Percentiles rank a stretch among this genome's conserved stretches.
These are phyloP conservation scores for Falciphora oryzae DNA, from an alignment of 2,329 filamentous ascomycete genomes.

Conservation along the genomic window DNA sequence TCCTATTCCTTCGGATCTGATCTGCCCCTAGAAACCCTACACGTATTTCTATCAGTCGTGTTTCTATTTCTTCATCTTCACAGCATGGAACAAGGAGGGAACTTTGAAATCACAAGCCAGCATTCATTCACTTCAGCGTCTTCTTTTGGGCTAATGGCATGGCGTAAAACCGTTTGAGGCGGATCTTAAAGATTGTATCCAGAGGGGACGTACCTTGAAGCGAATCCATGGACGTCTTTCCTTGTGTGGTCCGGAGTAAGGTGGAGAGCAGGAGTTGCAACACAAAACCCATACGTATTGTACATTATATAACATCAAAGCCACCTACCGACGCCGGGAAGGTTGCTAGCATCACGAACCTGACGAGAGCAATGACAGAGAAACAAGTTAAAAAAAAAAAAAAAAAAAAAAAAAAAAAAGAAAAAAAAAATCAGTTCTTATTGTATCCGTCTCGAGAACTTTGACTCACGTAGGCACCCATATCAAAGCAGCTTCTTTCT, in stretches of 20 bases:
- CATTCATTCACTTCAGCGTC: not conserved
- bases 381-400: not conserved
- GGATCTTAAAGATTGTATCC: not conserved
- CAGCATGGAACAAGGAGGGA: not conserved
- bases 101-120: not conserved
- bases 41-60: too few relatives aligned
- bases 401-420: not conserved
- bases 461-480: not conserved
- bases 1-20: conserved; percentile 18
- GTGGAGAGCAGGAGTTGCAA: not conserved
- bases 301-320: not conserved
- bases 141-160: not conserved
- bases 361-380: not conserved
- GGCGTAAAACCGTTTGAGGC: not conserved
- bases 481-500: too few relatives aligned
- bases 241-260: not conserved
- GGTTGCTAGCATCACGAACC: not conserved
- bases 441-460: not conserved
- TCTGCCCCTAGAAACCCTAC: not conserved
- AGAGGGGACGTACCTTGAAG: not conserved
- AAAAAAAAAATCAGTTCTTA: not conserved
- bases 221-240: too few relatives aligned
- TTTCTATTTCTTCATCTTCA: not conserved
- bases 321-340: not conserved
- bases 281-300: not conserved